Conservation (phyloP, 2,329 filamentous ascomycete genomes). For the Hortaea werneckii region DNA sequence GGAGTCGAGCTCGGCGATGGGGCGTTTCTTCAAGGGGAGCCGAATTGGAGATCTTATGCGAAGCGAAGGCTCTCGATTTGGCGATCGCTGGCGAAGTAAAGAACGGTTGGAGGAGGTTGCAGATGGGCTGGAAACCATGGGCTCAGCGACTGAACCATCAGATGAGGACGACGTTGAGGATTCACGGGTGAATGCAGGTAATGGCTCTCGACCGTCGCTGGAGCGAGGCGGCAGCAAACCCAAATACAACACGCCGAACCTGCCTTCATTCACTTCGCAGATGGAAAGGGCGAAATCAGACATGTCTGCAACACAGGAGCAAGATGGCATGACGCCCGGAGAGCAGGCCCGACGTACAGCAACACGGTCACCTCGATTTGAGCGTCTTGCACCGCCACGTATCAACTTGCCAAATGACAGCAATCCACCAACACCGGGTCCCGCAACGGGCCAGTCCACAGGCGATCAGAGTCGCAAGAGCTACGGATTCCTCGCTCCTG, state of each 20-base stretch:
- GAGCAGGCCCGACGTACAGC: constrained; percentile 28
- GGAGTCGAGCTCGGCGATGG: constrained; percentile 46
- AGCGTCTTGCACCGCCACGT: constrained; percentile 38
- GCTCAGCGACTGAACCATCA: constrained; percentile 26
- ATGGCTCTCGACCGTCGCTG: constrained; percentile 26
- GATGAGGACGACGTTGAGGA: constrained; percentile 16
- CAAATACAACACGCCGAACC: constrained; percentile 34
- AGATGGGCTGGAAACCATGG: neutral
- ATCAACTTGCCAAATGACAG: constrained; percentile 36
- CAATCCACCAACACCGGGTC: constrained; percentile 9
- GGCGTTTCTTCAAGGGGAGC: constrained; percentile 65
- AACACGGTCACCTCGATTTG: constrained; percentile 33
- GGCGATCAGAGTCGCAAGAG: constrained; percentile 20
- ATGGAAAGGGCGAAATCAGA: constrained; percentile 17
- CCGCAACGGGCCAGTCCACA: neutral
- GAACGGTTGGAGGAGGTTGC: constrained; percentile 1
- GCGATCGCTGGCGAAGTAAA: constrained; percentile 43
- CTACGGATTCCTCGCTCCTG: constrained; percentile 13
- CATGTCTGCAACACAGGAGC: constrained; percentile 6
- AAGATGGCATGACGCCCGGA: constrained; percentile 35
- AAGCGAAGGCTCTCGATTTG: constrained; percentile 52
- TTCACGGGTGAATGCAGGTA: constrained; percentile 9
- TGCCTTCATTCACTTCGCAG: constrained; percentile 44
- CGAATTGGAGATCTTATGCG: constrained; percentile 64
- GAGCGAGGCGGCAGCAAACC: constrained; percentile 27